phyloP scores from a whole-genome alignment of 305 asterid genomes.

The Fraxinus albicans region DNA sequence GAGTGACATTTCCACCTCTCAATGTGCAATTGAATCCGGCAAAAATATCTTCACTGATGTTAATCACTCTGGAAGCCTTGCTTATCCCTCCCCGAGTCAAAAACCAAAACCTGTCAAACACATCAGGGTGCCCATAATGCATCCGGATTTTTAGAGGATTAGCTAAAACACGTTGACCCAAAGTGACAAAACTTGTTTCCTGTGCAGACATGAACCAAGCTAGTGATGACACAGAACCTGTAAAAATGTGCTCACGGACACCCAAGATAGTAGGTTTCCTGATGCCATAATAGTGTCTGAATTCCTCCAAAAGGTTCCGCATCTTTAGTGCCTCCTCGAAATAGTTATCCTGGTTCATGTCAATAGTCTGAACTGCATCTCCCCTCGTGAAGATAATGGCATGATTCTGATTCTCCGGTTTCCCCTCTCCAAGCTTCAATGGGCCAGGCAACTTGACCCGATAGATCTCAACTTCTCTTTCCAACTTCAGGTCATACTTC shows the following conservation, averaged over 20 bases:
- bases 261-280: slow-evolving; percentile 68
- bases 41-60: slow-evolving; percentile 67
- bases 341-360: slow-evolving; percentile 70
- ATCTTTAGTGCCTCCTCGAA: slow-evolving; percentile 72
- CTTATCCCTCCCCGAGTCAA: slow-evolving; percentile 71
- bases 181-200: slow-evolving; percentile 66
- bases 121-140: slow-evolving; percentile 75
- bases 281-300: slow-evolving; percentile 45
- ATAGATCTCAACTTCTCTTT: slow-evolving; percentile 64
- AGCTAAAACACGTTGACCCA: slow-evolving; percentile 71
- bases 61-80: slow-evolving; percentile 66
- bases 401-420: slow-evolving; percentile 72
- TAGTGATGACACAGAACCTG: slow-evolving; percentile 67
- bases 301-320: slow-evolving; percentile 65
- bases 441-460: slow-evolving; percentile 71
- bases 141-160: slow-evolving; percentile 63
- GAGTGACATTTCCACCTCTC: slow-evolving; percentile 66
- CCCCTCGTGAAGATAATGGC: slow-evolving; percentile 67
- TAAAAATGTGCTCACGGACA: slow-evolving; percentile 63
- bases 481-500: slow-evolving; percentile 48
- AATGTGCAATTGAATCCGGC: slow-evolving; percentile 71
- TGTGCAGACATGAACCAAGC: slow-evolving; percentile 79
- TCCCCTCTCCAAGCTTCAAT: slow-evolving; percentile 68
- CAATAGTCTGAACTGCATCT: slow-evolving; percentile 68
- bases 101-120: slow-evolving; percentile 66